Evolutionary conservation across 1,284 basidiomycete genomes (phyloP).

Genomic region (Albatrellus sp.): DNA sequence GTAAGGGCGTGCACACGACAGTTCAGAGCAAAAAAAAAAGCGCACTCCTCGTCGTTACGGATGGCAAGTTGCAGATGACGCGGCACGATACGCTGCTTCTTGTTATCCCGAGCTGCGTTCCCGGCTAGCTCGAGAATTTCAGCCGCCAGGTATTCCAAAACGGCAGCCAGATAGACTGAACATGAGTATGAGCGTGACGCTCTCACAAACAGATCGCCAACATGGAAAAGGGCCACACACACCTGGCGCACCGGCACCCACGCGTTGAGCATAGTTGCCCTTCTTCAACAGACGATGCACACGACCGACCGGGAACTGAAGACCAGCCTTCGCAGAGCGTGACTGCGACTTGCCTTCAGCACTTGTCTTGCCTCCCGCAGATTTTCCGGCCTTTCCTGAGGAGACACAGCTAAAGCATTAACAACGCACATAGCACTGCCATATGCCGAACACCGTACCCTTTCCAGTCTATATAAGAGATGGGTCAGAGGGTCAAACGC

Average conservation of each 20-base stretch:
- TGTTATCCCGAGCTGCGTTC: constrained; percentile 57
- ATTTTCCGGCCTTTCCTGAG: constrained; percentile 5
- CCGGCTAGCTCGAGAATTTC: constrained; percentile 71
- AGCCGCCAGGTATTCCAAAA: constrained; percentile 60
- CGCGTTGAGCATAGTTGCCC: constrained; percentile 54
- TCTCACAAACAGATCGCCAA: not conserved
- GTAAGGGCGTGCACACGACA: not conserved
- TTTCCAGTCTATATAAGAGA: constrained; percentile 7
- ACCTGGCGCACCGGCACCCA: constrained; percentile 53
- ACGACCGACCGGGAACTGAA: constrained; percentile 76
- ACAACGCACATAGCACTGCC: not conserved
- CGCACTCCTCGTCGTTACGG: constrained; percentile 76
- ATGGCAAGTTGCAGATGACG: constrained; percentile 86
- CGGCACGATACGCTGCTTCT: constrained; percentile 86
- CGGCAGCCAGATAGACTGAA: constrained; percentile 64
- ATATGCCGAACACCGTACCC: constrained; percentile 2
- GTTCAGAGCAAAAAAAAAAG: constrained; percentile 5
- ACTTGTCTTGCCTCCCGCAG: constrained; percentile 39
- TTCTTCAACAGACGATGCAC: constrained; percentile 65
- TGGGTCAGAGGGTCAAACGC: not conserved
- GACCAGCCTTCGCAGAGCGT: constrained; percentile 74
- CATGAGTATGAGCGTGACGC: not conserved
- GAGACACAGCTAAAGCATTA: not conserved
- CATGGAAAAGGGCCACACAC: constrained; percentile 16
- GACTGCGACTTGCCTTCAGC: constrained; percentile 52